Evolutionary conservation across 306 rosid species (phyloP).

Genomic region (Cucumis sativus): DNA sequence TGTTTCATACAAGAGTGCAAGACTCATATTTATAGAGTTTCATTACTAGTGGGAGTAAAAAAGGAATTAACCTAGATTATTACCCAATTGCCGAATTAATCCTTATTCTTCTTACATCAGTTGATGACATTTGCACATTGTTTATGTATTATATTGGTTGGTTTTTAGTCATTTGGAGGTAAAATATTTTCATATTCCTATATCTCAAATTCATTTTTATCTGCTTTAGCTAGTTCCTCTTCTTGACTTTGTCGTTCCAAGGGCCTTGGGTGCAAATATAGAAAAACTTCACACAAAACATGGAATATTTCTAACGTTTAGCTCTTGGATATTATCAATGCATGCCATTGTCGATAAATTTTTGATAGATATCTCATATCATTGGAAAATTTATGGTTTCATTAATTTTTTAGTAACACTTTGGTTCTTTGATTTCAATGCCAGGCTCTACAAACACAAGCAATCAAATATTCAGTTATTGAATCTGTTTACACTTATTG

Average conservation of each 20-base stretch:
- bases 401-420: not conserved
- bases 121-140: not conserved
- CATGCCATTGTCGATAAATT: not conserved
- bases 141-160: not conserved
- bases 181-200: not conserved
- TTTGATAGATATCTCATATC: slow-evolving; percentile 1
- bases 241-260: not conserved
- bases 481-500: slow-evolving; percentile 63
- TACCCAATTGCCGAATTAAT: not conserved
- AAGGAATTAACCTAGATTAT: too few species aligned
- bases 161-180: not conserved
- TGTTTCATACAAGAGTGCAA: too few species aligned
- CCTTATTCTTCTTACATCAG: not conserved
- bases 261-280: not conserved
- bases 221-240: not conserved
- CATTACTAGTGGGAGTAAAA: too few species aligned
- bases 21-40: too few species aligned
- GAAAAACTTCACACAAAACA: not conserved
- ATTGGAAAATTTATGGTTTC: not conserved
- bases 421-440: slow-evolving; percentile 9
- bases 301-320: not conserved
- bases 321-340: not conserved
- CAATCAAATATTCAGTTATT: slow-evolving; percentile 42
- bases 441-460: slow-evolving; percentile 54
- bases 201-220: not conserved